Base-by-base conservation (phyloP, 1,284 basidiomycete genomes). In the Trametes polyzona region DNA sequence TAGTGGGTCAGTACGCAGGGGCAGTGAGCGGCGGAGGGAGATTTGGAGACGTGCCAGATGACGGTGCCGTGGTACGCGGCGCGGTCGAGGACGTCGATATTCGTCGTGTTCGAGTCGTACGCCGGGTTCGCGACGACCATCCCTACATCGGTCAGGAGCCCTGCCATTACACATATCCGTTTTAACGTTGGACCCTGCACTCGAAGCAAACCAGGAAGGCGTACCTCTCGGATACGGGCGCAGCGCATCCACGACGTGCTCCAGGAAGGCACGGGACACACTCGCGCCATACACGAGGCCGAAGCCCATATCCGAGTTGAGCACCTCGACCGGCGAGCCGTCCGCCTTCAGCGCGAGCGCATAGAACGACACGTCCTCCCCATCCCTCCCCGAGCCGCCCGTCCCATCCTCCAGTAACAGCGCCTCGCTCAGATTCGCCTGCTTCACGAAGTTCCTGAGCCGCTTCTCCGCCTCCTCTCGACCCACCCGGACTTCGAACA, bases 111-210 rank as follows among this genome's bases (percentile, higher is more conserved):
- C 27, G 69, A 63, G 52, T 75, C 75, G 63, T 76, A 77, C 0
- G 77, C 77, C 0, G 77, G 73, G 63, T 78, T 78, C 27, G 78
- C 71, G 17, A 77, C 73, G 3, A 79, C 70, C 76, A 78, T 77
- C 1, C 76, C 76, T 36, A 77, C 67, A 51, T 75, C 72, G 37
- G 75, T 78, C n/a, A 77, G 62, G 9, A 78, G 64, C 2, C 76
- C 75, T 70, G 42, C n/a, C n/a, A n/a, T n/a, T n/a, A 16, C 11
- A n/a, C 32, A 17, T 32, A 2, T 35, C 30, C 23, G 17, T 23
- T 8, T 11, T 19, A 6, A 8, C 6, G 5, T 19, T n/a, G 24
- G 8, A 40, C 30, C 39, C 57, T 49, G 27, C 10, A 29, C 23
- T 10, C n/a, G 30, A n/a, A 10, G 11, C 24, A 14, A 6, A 9